Conservation (phyloP, 2,329 filamentous ascomycete genomes). For the Xylariaceae sp. region DNA sequence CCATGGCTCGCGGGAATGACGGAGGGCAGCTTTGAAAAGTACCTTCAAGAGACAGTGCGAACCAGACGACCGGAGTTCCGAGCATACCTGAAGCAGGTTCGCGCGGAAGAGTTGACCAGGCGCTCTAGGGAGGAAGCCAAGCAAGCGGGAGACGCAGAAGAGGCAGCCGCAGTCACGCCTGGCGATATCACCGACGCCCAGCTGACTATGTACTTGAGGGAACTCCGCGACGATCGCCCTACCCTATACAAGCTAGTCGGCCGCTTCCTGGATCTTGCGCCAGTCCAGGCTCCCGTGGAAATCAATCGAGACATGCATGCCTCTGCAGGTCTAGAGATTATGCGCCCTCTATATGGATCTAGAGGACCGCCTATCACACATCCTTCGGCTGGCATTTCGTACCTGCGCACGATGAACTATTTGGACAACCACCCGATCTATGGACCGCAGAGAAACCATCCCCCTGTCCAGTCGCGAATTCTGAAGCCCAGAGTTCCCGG, state of each 20-base stretch:
- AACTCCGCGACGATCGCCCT: slow-evolving; percentile 43
- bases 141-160: slow-evolving; percentile 28
- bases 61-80: slow-evolving; percentile 48
- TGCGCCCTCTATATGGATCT: slow-evolving; percentile 9
- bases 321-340: slow-evolving; percentile 52
- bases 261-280: slow-evolving; percentile 55
- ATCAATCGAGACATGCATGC: slow-evolving; percentile 54
- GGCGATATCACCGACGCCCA: slow-evolving; percentile 41
- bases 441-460: slow-evolving; percentile 45
- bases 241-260: slow-evolving; percentile 48
- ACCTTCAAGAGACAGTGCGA: slow-evolving; percentile 46
- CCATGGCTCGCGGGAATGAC: slow-evolving; percentile 59
- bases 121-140: slow-evolving; percentile 29
- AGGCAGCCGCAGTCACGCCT: slow-evolving; percentile 22
- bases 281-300: too few relatives aligned
- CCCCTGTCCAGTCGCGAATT: slow-evolving; percentile 44
- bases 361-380: slow-evolving; percentile 4
- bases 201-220: slow-evolving; percentile 44
- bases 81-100: slow-evolving; percentile 40
- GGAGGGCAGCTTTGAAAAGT: slow-evolving; percentile 51
- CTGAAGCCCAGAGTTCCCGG: slow-evolving; percentile 32
- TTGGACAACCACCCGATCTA: slow-evolving; percentile 55
- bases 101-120: slow-evolving; percentile 38
- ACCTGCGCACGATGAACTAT: slow-evolving; percentile 47
- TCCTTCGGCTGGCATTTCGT: slow-evolving; percentile 55